Conservation (phyloP, 495 filamentous ascomycete genomes). For the Hypoxylon lienhwacheense region DNA sequence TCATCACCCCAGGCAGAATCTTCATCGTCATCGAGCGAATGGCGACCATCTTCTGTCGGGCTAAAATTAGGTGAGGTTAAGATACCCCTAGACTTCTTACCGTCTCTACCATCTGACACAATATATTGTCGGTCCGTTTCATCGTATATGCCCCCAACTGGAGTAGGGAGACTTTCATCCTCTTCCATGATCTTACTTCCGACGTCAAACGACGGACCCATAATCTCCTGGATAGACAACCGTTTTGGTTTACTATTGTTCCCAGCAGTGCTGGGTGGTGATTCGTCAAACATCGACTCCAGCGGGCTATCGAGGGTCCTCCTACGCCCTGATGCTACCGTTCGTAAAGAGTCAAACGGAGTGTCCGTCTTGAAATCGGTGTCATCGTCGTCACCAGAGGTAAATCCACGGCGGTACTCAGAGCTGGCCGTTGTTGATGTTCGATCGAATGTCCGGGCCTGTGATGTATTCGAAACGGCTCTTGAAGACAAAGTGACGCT, state of each 20-base stretch:
- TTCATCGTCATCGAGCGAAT: conserved; percentile 63
- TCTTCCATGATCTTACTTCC: conserved; percentile 65
- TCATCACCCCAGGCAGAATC: conserved; percentile 61
- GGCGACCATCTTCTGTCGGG: conserved; percentile 44
- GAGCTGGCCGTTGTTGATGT: conserved; percentile 82
- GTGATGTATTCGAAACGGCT: conserved; percentile 40
- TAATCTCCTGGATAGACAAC: conserved; percentile 58
- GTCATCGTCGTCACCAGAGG: conserved; percentile 81
- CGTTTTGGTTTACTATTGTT: conserved; percentile 58
- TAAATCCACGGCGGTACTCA: conserved; percentile 74
- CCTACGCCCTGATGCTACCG: conserved; percentile 66
- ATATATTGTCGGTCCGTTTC: conserved; percentile 30
- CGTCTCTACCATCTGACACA: conserved; percentile 20
- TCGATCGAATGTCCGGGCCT: conserved; percentile 63
- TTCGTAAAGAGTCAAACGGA: conserved; percentile 88
- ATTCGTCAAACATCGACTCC: conserved; percentile 86
- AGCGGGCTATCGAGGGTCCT: conserved; percentile 62
- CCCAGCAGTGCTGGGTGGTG: conserved; percentile 56
- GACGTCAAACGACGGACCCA: conserved; percentile 51
- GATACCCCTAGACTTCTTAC: conserved; percentile 3
- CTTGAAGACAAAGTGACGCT: conserved; percentile 34
- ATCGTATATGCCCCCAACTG: conserved; percentile 47
- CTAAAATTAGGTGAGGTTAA: conserved; percentile 30
- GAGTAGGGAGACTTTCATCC: conserved; percentile 62
- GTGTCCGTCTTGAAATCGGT: conserved; percentile 86